phyloP scores from a whole-genome alignment of 306 rosid species.

The Dryas octopetala region DNA sequence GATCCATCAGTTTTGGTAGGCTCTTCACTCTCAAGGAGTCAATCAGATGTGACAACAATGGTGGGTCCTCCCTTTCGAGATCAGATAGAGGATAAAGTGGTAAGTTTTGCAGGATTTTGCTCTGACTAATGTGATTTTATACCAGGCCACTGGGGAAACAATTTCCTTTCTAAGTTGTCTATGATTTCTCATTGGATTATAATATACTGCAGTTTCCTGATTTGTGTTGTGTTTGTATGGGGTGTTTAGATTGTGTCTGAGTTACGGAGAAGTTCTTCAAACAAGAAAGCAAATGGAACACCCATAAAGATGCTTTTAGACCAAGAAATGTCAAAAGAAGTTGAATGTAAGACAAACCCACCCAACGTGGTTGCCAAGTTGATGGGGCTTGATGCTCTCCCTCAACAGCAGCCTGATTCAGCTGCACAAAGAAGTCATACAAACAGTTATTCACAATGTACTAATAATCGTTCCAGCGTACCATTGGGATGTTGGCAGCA shows the following conservation, averaged over 20 bases:
- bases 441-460: constrained; percentile 46
- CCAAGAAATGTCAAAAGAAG: constrained; percentile 79
- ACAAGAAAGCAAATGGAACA: constrained; percentile 52
- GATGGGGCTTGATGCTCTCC: constrained; percentile 90
- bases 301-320: constrained; percentile 76
- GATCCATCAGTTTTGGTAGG: constrained; percentile 41
- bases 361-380: constrained; percentile 88
- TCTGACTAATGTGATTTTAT: constrained; percentile 10
- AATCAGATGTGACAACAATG: constrained; percentile 52
- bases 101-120: constrained; percentile 37
- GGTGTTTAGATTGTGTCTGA: constrained; percentile 51
- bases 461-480: constrained; percentile 39
- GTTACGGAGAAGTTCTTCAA: constrained; percentile 53
- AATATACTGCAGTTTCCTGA: constrained; percentile 19
- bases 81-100: constrained; percentile 68
- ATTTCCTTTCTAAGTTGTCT: constrained; percentile 13
- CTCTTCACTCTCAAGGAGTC: constrained; percentile 59
- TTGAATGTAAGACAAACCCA: constrained; percentile 50
- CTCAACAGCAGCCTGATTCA: constrained; percentile 48
- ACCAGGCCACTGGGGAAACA: neutral
- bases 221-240: constrained; percentile 27
- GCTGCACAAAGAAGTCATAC: constrained; percentile 51
- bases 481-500: constrained; percentile 52
- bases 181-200: constrained; percentile 10
- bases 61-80: constrained; percentile 49